These are phyloP conservation scores for Lupinus albus DNA, from an alignment of 306 rosid genomes.

Conservation along the genomic window DNA sequence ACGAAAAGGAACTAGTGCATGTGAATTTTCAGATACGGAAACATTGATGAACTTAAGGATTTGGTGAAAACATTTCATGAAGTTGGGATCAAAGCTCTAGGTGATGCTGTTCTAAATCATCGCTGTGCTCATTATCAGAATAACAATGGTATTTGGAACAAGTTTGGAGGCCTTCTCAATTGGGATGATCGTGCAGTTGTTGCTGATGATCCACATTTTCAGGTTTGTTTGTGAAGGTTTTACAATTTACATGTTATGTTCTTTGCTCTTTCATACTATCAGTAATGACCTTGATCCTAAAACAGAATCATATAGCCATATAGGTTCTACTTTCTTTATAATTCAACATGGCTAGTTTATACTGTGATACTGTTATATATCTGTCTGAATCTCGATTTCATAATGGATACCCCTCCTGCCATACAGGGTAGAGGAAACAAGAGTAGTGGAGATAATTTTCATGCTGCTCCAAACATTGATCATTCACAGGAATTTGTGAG, in stretches of 20 bases:
- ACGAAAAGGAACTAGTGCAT: constrained; percentile 26
- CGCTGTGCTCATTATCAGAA: constrained; percentile 81
- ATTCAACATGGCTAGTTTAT: background rate
- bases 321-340: background rate
- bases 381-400: constrained; percentile 22
- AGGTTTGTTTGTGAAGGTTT: constrained; percentile 52
- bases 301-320: constrained; percentile 26
- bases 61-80: constrained; percentile 64
- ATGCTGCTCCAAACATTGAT: constrained; percentile 94
- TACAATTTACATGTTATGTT: constrained; percentile 7
- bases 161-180: constrained; percentile 77
- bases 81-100: constrained; percentile 70
- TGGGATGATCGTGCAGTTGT: constrained; percentile 91
- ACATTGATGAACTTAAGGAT: constrained; percentile 74
- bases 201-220: constrained; percentile 91
- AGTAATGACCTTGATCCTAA: background rate
- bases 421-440: constrained; percentile 88
- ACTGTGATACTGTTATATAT: constrained; percentile 16
- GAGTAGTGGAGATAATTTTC: constrained; percentile 89
- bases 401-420: constrained; percentile 33
- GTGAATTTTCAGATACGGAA: constrained; percentile 67
- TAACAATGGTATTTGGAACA: constrained; percentile 87
- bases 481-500: constrained; percentile 95
- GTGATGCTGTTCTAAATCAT: constrained; percentile 90
- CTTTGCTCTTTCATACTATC: constrained; percentile 1